These are phyloP conservation scores for Thalia dealbata DNA, from an alignment of 176 grass and related monocot genomes.

Conservation along the genomic window DNA sequence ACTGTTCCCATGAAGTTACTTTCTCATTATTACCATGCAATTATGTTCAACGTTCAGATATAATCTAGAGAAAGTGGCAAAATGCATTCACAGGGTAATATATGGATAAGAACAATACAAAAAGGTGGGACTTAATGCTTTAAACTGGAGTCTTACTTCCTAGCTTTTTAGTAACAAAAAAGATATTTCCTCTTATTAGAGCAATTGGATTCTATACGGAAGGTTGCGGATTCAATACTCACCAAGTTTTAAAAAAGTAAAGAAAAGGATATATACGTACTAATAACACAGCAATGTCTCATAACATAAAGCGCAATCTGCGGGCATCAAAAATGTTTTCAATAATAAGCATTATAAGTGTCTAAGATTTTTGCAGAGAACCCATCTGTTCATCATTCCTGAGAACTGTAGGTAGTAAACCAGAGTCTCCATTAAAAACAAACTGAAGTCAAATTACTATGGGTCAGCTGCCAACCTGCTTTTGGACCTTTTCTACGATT, in stretches of 20 bases:
- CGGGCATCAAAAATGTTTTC: too few relatives aligned
- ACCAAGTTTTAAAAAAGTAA: too few relatives aligned
- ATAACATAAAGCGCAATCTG: too few relatives aligned
- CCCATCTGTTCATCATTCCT: too few relatives aligned
- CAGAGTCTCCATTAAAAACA: not conserved
- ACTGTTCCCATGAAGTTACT: constrained; percentile 1
- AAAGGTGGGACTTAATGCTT: too few relatives aligned
- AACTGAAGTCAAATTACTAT: not conserved
- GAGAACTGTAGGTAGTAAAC: not conserved
- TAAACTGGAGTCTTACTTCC: too few relatives aligned
- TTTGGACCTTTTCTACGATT: constrained; percentile 77
- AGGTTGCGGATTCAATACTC: too few relatives aligned
- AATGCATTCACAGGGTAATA: not conserved
- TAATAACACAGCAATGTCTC: too few relatives aligned
- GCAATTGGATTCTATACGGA: too few relatives aligned
- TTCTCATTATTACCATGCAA: not conserved
- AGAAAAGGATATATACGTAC: too few relatives aligned
- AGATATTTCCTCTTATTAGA: too few relatives aligned
- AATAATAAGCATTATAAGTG: not conserved
- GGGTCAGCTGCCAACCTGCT: constrained; percentile 44
- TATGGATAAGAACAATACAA: not conserved
- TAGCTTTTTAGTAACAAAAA: too few relatives aligned
- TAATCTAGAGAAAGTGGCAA: not conserved
- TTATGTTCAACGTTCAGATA: not conserved
- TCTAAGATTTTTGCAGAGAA: not conserved